Percentiles rank a stretch among this genome's conserved stretches.
These are phyloP conservation scores for Cytospora paraplurivora DNA, from an alignment of 2,329 filamentous ascomycete genomes.

Conservation along the genomic window DNA sequence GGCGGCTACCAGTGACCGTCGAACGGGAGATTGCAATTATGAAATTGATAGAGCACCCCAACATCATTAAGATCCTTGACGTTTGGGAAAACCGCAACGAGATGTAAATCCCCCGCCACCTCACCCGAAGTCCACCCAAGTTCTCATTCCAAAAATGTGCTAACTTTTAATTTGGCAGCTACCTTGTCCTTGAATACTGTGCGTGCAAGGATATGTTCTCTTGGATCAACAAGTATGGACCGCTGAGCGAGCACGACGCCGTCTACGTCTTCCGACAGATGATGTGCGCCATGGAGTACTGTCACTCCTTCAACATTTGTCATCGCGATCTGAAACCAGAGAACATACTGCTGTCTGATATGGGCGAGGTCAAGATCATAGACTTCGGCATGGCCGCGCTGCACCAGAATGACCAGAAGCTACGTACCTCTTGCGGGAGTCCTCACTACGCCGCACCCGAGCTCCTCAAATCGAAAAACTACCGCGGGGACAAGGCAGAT, in stretches of 20 bases:
- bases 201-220: conserved; percentile 79
- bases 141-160: conserved; percentile 11
- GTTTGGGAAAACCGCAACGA: conserved; percentile 97
- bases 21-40: conserved; percentile 96
- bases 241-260: conserved; percentile 77
- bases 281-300: conserved; percentile 87
- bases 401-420: conserved; percentile 73
- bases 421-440: conserved; percentile 91
- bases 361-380: conserved; percentile 84
- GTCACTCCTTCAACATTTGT: conserved; percentile 91
- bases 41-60: conserved; percentile 92
- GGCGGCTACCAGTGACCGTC: conserved; percentile 81
- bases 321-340: conserved; percentile 96
- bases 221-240: conserved; percentile 74
- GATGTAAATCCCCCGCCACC: conserved; percentile 63
- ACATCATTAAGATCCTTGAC: conserved; percentile 92
- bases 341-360: conserved; percentile 83
- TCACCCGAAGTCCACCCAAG: not conserved
- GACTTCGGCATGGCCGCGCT: conserved; percentile 98
- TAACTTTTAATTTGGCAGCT: conserved; percentile 55
- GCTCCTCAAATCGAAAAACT: conserved; percentile 74
- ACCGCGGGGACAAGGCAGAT: conserved; percentile 84
- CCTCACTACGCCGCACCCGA: conserved; percentile 97
- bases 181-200: conserved; percentile 91
- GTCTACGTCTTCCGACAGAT: conserved; percentile 91